Base-by-base conservation (phyloP, 257 asterid genomes). In the Nicotiana undulata region DNA sequence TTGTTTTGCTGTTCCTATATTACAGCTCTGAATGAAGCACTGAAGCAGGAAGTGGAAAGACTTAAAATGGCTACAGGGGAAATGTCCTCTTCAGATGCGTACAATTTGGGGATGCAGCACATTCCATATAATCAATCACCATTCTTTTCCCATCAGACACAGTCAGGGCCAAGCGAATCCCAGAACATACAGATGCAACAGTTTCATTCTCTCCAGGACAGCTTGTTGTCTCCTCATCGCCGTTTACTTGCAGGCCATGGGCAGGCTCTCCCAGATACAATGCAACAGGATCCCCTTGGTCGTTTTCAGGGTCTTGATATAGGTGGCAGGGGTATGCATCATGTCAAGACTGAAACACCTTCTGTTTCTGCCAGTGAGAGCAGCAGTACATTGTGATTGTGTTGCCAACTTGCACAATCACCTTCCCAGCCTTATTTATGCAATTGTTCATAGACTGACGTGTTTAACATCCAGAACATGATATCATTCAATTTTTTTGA, bases 11-110 rank as follows among this genome's bases (percentile, higher is more conserved):
- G 64, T 64, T 65, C 52, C 32, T 56, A 80, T 63, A 32, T 53
- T 81, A 85, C 93, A 91, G 95, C 93, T 34, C 87, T 91, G 31
- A 91, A 91, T 40, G 93, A 91, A 87, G 95, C 95, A 81, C 87
- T 91, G 85, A 89, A 85, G 89, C 91, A 87, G 82, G 95, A 91
- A 83, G 92, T 91, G 13, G 95, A 91, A 59, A 86, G 95, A 74
- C 87, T 91, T 29, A 89, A 89, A 80, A 80, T 90, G 32, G 92
- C 95, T 20, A 91, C 95, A 4, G 96, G 96, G 80, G 96, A 91
- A 82, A 72, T 91, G 9, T 63, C 86, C 9, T 83, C 93, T 18
- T 83, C 92, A 28, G 96, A 91, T 5, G 83, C 89, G 4, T 89
- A 84, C 86, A 84, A 75, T 70, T 37, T 88, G 72, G 84, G 89